These are phyloP conservation scores for Cryphonectria radicalis DNA, from an alignment of 2,329 filamentous ascomycete species.

Conservation along the genomic window DNA sequence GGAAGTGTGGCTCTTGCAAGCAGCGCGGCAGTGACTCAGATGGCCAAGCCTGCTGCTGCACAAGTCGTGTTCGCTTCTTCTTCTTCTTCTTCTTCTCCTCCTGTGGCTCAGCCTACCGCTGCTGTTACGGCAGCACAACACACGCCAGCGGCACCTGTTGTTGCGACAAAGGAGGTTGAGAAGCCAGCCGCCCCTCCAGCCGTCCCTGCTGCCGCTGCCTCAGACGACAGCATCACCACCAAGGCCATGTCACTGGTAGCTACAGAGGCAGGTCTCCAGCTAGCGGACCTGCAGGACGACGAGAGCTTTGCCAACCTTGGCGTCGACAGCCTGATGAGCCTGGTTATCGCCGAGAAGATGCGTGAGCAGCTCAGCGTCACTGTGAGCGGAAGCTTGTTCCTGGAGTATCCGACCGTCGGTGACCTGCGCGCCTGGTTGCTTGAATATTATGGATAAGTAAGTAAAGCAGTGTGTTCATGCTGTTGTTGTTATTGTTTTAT, in stretches of 20 bases:
- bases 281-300: constrained; percentile 48
- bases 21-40: not conserved
- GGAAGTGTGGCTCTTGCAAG: constrained; percentile 2
- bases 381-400: constrained; percentile 38
- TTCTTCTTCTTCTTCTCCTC: not conserved
- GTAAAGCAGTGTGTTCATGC: not conserved
- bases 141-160: not conserved
- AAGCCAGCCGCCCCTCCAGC: not conserved
- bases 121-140: not conserved
- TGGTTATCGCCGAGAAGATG: constrained; percentile 42
- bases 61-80: not conserved
- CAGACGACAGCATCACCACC: constrained; percentile 28
- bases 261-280: constrained; percentile 60
- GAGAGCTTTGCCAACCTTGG: constrained; percentile 42
- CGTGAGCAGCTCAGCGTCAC: constrained; percentile 38
- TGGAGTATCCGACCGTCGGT: constrained; percentile 40
- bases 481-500: not conserved
- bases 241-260: constrained; percentile 48
- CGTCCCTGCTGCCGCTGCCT: not conserved
- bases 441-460: constrained; percentile 17
- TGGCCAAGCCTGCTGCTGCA: not conserved
- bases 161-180: not conserved
- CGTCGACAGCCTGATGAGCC: constrained; percentile 44
- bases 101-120: not conserved
- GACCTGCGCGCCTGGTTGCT: constrained; percentile 17